Evolutionary conservation across 2,329 filamentous ascomycete genomes (phyloP).

Genomic region (Anthostomella pinea): DNA sequence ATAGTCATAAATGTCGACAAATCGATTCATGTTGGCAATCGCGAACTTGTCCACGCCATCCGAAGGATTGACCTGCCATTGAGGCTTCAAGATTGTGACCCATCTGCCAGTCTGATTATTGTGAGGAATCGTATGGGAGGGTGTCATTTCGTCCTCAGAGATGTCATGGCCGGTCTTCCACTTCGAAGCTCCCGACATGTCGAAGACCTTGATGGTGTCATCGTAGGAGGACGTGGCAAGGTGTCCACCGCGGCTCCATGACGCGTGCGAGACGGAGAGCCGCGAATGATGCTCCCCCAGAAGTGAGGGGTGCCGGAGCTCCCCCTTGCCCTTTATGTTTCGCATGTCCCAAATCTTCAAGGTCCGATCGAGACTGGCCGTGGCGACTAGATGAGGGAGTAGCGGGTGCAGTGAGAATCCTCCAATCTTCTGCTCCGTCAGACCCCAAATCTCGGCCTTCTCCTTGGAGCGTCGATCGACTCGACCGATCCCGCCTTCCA

Average conservation of each 20-base stretch:
- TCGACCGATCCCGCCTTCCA: slow-evolving; percentile 76
- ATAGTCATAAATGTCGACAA: slow-evolving; percentile 84
- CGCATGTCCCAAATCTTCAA: slow-evolving; percentile 91
- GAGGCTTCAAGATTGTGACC: slow-evolving; percentile 79
- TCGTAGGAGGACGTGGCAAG: slow-evolving; percentile 93
- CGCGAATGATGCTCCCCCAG: slow-evolving; percentile 79
- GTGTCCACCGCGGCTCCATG: slow-evolving; percentile 81
- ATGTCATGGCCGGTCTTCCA: slow-evolving; percentile 62
- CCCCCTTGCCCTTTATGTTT: slow-evolving; percentile 60
- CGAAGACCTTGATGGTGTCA: slow-evolving; percentile 90
- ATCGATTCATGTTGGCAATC: slow-evolving; percentile 97
- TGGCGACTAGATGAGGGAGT: slow-evolving; percentile 79
- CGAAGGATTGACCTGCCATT: slow-evolving; percentile 80
- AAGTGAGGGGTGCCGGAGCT: slow-evolving; percentile 60
- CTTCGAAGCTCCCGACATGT: slow-evolving; percentile 60
- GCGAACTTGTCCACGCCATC: slow-evolving; percentile 84
- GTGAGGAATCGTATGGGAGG: slow-evolving; percentile 67
- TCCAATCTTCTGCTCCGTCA: slow-evolving; percentile 92
- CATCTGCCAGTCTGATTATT: slow-evolving; percentile 96
- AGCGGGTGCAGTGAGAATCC: slow-evolving; percentile 83
- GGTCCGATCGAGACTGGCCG: slow-evolving; percentile 84
- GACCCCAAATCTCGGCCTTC: slow-evolving; percentile 65
- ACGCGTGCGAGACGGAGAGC: slow-evolving; percentile 86
- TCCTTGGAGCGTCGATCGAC: slow-evolving; percentile 68
- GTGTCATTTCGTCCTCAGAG: slow-evolving; percentile 61